Evolutionary conservation across 768 basidiomycete species (phyloP).

Genomic region (Leccinellum rugosiceps): DNA sequence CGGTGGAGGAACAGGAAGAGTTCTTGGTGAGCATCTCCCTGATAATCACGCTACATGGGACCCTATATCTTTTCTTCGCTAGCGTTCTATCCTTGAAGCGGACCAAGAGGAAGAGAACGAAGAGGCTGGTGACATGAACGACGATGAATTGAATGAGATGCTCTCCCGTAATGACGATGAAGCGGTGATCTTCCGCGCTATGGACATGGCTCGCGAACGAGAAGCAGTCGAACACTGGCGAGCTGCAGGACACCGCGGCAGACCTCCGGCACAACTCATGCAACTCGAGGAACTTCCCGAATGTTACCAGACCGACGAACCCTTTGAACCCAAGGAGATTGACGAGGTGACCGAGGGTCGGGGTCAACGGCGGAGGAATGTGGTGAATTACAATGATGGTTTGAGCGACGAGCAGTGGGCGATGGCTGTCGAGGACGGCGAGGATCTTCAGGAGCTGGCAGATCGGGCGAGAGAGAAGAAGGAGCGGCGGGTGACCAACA

Average conservation of each 20-base stretch:
- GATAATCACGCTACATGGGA: neutral
- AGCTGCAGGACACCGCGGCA: constrained; percentile 69
- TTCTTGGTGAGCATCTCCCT: constrained; percentile 59
- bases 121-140: constrained; percentile 89
- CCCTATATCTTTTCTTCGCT: constrained; percentile 11
- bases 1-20: constrained; percentile 96
- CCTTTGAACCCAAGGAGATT: constrained; percentile 65
- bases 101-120: constrained; percentile 90
- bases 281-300: constrained; percentile 88
- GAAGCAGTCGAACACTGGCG: constrained; percentile 66
- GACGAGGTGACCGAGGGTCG: constrained; percentile 63
- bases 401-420: constrained; percentile 94
- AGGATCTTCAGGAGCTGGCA: constrained; percentile 71
- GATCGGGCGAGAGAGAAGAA: constrained; percentile 65
- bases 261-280: constrained; percentile 73
- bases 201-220: constrained; percentile 80
- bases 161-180: constrained; percentile 86
- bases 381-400: constrained; percentile 92
- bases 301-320: constrained; percentile 84
- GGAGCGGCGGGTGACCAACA: constrained; percentile 58
- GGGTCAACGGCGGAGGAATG: constrained; percentile 77
- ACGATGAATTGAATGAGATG: constrained; percentile 91
- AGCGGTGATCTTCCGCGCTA: constrained; percentile 65
- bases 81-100: constrained; percentile 89
- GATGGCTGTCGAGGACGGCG: constrained; percentile 78